A percentile compares a stretch with the other conserved stretches of the same genome.
Evolutionary conservation across 805 yeast genomes (phyloP).

Genomic region (Blastobotrys parvus): DNA sequence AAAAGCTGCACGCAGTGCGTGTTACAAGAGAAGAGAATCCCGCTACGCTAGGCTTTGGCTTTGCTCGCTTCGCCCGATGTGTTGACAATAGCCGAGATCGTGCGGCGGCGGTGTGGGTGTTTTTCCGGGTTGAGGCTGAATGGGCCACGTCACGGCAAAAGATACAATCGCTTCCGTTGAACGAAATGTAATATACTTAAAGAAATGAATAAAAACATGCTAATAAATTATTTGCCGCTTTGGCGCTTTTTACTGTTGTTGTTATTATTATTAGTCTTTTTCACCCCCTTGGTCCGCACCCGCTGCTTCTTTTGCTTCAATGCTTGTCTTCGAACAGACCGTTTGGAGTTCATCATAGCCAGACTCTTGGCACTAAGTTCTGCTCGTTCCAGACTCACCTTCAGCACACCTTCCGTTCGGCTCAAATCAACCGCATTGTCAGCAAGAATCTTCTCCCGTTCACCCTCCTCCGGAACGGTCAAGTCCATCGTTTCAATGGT

Average conservation of each 20-base stretch:
- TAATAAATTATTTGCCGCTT: no score
- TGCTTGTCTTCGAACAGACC: background rate
- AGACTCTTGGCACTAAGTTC: constrained; percentile 34
- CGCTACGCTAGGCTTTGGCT: no score
- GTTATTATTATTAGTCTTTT: background rate
- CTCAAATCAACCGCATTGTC: constrained; percentile 65
- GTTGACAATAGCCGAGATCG: constrained; percentile 64
- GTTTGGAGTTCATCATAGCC: background rate
- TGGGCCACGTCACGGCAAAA: constrained; percentile 25
- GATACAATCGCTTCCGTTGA: background rate
- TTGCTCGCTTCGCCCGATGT: no score
- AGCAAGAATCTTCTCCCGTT: constrained; percentile 31
- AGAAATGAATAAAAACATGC: background rate
- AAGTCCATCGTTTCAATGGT: constrained; percentile 46
- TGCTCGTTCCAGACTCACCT: constrained; percentile 69
- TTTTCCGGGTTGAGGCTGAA: constrained; percentile 77
- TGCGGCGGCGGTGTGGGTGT: constrained; percentile 88
- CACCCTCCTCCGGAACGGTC: constrained; percentile 32
- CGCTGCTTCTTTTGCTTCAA: background rate
- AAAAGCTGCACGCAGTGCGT: no score
- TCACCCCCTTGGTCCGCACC: background rate
- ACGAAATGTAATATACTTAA: background rate
- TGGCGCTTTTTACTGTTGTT: background rate
- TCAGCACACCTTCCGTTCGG: constrained; percentile 59
- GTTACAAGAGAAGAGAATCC: no score